These are phyloP conservation scores for Urochloa ruziziensis DNA, from an alignment of 176 grass and related monocot species.

Conservation along the genomic window DNA sequence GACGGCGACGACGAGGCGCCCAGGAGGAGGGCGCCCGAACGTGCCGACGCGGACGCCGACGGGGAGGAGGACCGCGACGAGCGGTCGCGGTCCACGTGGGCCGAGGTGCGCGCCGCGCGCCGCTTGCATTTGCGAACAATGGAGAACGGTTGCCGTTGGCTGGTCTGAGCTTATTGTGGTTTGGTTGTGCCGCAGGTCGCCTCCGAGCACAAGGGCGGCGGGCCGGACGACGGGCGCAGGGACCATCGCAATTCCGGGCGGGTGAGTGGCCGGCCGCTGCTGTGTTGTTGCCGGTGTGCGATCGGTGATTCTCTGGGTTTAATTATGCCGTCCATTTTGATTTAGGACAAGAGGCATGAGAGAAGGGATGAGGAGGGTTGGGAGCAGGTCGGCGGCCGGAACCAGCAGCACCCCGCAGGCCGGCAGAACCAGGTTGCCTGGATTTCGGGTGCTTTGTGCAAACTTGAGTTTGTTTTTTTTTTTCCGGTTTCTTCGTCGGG, in stretches of 20 bases:
- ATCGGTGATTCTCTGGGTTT: not conserved
- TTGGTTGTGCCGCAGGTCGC: conserved; percentile 25
- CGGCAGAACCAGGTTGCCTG: conserved; percentile 4
- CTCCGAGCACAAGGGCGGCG: conserved; percentile 23
- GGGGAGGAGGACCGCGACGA: conserved; percentile 46
- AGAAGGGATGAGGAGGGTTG: conserved; percentile 30
- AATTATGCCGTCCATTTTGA: not conserved
- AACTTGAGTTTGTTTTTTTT: not conserved
- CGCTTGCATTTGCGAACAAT: not conserved
- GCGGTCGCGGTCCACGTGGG: conserved; percentile 78
- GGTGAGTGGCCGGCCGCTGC: conserved; percentile 20
- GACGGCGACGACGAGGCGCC: conserved; percentile 27
- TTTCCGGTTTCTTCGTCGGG: not conserved
- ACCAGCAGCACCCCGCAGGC: conserved; percentile 14
- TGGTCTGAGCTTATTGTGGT: not conserved
- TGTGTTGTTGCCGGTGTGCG: not conserved
- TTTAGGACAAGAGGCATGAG: conserved; percentile 19
- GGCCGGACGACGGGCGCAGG: conserved; percentile 10
- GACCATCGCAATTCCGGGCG: conserved; percentile 15
- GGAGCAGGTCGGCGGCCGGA: conserved; percentile 28
- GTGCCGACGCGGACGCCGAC: conserved; percentile 3
- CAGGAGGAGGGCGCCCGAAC: conserved; percentile 29
- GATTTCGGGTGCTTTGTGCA: not conserved
- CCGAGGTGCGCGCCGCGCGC: conserved; percentile 53
- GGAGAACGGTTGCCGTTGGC: not conserved